Evolutionary conservation across 2,329 filamentous ascomycete species (phyloP), one percentile per base, ranked within the genome.

Genomic region (Scedosporium aurantiacum): DNA sequence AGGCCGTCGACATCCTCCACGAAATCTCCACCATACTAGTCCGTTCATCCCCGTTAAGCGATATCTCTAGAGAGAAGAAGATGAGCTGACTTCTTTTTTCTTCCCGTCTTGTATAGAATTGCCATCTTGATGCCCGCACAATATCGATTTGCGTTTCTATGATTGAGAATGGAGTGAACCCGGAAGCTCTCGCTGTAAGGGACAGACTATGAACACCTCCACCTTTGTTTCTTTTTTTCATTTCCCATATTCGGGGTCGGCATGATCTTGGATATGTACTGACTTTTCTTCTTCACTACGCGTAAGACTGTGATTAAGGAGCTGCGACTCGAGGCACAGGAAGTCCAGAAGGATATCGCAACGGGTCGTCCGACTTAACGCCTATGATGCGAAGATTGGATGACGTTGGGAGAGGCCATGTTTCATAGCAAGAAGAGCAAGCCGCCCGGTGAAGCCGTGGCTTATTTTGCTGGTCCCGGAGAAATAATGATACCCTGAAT

Each of bases 141-240:
- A 80, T 99, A 18, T 96, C 92, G 2, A 90, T 97, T 65, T 99
- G 94, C 74, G 93, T 97, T 63, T 96, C 91, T 60, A 83, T 99
- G 73, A 95, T 99, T 67, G 94, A 99, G 75, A 96, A 96, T 70
- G 94, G 94, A 14, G 91, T 97, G 32, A 96, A 96, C 70, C 94
- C 94, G 0, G 93, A 97, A 72, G 94, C 93, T 1, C 79, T 99
- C 37, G 92, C 93, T 25, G 94, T 97, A 81, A 70, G 90, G 23
- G 23, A 23, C 50, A 28, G 18, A 32, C 57, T 37, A 16, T n/a
- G n/a, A 23, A 37, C 8, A 4, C 21, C 45, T 55, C 28, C 21
- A 2, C 23, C 27, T 28, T 55, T 41, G 7, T 25, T 27, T 25
- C 10, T 18, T 18, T 12, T 40, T 21, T 32, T 57, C 43, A 43